Percentiles rank a stretch among this genome's conserved stretches.
These are phyloP conservation scores for Entrophospora sp. DNA, from an alignment of 192 early-diverging fungal species.

Conservation along the genomic window DNA sequence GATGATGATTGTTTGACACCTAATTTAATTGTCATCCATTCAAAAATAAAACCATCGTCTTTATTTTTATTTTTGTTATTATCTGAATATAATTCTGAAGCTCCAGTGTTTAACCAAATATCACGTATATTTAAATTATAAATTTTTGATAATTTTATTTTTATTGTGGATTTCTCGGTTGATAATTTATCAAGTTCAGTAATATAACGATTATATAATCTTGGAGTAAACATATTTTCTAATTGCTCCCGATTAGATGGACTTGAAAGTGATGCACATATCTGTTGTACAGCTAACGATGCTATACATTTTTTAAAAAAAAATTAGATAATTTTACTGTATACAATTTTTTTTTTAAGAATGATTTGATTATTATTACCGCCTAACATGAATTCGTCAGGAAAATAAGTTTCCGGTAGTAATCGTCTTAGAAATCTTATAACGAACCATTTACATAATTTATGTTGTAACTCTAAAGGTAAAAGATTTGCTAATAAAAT, in stretches of 20 bases:
- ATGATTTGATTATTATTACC: constrained; percentile 15
- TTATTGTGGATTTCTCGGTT: constrained; percentile 7
- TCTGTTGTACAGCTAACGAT: neutral
- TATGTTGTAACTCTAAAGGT: constrained; percentile 22
- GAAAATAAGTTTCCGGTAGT: constrained; percentile 24
- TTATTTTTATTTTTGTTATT: too few relatives aligned
- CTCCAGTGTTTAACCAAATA: constrained; percentile 30
- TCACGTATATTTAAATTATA: constrained; percentile 28
- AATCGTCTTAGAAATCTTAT: constrained; percentile 15
- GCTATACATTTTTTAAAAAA: neutral
- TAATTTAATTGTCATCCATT: constrained; percentile 34
- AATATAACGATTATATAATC: constrained; percentile 21
- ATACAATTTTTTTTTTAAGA: neutral
- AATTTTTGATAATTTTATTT: constrained; percentile 25
- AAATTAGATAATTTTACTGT: neutral
- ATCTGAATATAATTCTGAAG: constrained; percentile 15
- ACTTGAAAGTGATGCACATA: constrained; percentile 5
- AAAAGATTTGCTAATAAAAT: constrained; percentile 16
- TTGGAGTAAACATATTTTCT: constrained; percentile 17
- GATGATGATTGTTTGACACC: constrained; percentile 3
- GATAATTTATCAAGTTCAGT: constrained; percentile 11
- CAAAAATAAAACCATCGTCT: constrained; percentile 18
- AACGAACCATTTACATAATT: constrained; percentile 19
- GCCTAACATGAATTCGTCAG: constrained; percentile 32
- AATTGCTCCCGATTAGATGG: neutral